phyloP scores from a whole-genome alignment of 331 rosid species.

The Phaseolus coccineus region DNA sequence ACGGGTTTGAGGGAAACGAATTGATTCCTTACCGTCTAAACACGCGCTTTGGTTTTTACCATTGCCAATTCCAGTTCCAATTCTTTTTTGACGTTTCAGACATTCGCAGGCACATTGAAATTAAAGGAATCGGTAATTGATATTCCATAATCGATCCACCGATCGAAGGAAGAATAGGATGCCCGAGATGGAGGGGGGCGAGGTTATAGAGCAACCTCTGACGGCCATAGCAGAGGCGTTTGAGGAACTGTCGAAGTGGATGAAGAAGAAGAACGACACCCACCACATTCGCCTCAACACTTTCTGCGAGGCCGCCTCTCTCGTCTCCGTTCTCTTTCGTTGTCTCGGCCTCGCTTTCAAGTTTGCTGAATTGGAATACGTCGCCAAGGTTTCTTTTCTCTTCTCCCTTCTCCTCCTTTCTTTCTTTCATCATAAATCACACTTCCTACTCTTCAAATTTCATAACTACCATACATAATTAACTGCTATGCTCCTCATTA shows the following conservation, averaged over 20 bases:
- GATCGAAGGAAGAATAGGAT: conserved; percentile 13
- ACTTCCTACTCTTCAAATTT: not conserved
- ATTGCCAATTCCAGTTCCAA: not conserved
- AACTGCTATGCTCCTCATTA: too few species aligned
- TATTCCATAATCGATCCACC: not conserved
- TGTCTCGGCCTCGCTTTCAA: conserved; percentile 93
- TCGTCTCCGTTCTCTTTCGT: conserved; percentile 75
- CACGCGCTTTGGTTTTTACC: not conserved
- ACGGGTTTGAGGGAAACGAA: not conserved
- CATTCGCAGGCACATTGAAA: not conserved
- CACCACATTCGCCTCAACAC: conserved; percentile 55
- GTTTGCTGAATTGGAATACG: conserved; percentile 91
- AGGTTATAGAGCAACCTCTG: conserved; percentile 54
- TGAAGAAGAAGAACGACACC: conserved; percentile 22
- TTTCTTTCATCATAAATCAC: too few species aligned
- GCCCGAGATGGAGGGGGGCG: conserved; percentile 29
- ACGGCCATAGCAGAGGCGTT: conserved; percentile 78
- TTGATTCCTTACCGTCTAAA: not conserved
- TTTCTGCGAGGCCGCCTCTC: conserved; percentile 71
- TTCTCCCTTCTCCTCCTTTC: too few species aligned
- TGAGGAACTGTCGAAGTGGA: conserved; percentile 54
- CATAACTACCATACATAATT: not conserved
- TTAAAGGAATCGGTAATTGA: not conserved
- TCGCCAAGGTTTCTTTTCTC: conserved; percentile 63
- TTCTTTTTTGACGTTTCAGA: conserved; percentile 20